phyloP scores from a whole-genome alignment of 192 early-diverging fungal species.

The Coemansia sp. region DNA sequence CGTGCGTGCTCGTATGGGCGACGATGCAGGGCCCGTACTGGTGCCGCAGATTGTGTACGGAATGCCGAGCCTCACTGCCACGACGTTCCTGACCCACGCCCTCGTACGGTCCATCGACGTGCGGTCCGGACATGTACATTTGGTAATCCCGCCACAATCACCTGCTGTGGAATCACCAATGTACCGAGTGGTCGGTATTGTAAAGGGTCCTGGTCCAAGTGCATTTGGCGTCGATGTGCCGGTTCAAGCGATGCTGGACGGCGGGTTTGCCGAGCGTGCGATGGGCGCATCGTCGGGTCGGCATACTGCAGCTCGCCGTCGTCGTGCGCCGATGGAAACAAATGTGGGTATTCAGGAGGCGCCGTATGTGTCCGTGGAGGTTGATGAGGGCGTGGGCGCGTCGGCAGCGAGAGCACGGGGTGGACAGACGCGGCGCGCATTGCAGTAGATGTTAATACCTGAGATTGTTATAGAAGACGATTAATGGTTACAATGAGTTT shows the following conservation, averaged over 20 bases:
- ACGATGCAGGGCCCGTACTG: too few species aligned
- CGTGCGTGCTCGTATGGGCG: neutral
- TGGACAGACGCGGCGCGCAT: constrained; percentile 26
- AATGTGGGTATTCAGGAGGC: constrained; percentile 45
- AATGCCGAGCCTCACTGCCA: constrained; percentile 30
- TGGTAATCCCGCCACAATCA: constrained; percentile 56
- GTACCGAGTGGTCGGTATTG: constrained; percentile 36
- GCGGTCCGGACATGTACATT: constrained; percentile 51
- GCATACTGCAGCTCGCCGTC: neutral
- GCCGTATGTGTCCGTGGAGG: constrained; percentile 45
- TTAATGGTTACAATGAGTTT: too few species aligned
- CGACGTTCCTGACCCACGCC: constrained; percentile 63
- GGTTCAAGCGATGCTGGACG: constrained; percentile 34
- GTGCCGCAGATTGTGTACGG: constrained; percentile 52
- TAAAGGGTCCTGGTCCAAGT: constrained; percentile 36
- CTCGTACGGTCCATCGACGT: constrained; percentile 70
- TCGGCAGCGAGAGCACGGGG: constrained; percentile 24
- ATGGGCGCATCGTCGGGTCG: constrained; percentile 27
- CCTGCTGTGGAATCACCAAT: neutral
- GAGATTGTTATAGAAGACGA: too few species aligned
- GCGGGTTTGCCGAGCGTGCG: constrained; percentile 42
- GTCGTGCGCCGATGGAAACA: neutral
- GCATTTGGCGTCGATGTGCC: constrained; percentile 40
- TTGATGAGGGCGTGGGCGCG: constrained; percentile 45
- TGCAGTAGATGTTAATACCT: constrained; percentile 6